Evolutionary conservation across 1,284 basidiomycete species (phyloP).

Genomic region (Mycena citricolor): DNA sequence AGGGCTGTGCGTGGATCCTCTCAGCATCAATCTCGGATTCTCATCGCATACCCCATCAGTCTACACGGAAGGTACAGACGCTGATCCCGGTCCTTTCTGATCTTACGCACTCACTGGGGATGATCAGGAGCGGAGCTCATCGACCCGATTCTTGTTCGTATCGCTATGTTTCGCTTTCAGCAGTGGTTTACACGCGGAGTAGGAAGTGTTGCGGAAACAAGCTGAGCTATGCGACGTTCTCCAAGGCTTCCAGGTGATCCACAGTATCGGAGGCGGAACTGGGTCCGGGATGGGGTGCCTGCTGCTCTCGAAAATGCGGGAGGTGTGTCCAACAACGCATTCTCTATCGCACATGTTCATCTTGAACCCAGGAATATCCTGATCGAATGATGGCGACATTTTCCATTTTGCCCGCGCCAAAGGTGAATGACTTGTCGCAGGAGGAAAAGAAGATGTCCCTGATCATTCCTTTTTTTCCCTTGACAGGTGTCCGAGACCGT

Average conservation of each 20-base stretch:
- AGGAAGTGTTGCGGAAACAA: constrained; percentile 72
- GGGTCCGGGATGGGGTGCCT: constrained; percentile 86
- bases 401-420: constrained; percentile 89
- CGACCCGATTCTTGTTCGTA: constrained; percentile 73
- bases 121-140: constrained; percentile 86
- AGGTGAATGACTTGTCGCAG: too few species aligned
- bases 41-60: constrained; percentile 43
- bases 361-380: constrained; percentile 71
- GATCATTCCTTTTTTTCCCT: constrained; percentile 2
- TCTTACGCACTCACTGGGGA: not conserved
- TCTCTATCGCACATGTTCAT: constrained; percentile 20
- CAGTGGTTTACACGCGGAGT: not conserved
- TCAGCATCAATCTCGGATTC: constrained; percentile 1
- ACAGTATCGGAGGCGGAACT: constrained; percentile 93
- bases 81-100: not conserved
- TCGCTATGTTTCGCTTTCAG: not conserved
- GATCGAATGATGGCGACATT: constrained; percentile 95
- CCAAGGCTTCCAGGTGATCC: constrained; percentile 92
- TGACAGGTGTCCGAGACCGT: constrained; percentile 88
- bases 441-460: constrained; percentile 56
- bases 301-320: constrained; percentile 81
- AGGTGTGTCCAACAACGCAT: constrained; percentile 46
- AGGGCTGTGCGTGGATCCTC: constrained; percentile 65
- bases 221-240: constrained; percentile 83
- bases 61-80: constrained; percentile 75